phyloP scores from a whole-genome alignment of 179 eudicot genomes.

The Heliamphora pulchella region DNA sequence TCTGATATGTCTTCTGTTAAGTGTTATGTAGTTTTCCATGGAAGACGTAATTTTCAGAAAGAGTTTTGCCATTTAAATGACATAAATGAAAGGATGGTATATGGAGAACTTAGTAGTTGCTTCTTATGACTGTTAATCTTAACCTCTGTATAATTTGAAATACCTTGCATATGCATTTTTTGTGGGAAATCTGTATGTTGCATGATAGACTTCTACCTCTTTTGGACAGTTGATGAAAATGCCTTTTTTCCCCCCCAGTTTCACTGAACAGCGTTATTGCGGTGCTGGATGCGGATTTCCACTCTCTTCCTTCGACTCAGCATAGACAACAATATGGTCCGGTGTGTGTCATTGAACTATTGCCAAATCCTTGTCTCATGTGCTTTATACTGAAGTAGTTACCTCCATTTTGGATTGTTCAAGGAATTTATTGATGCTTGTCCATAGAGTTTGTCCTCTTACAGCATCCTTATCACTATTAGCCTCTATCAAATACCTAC shows the following conservation, averaged over 20 bases:
- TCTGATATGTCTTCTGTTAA: not conserved
- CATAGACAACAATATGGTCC: slow-evolving; percentile 93
- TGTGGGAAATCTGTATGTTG: not conserved
- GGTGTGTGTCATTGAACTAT: slow-evolving; percentile 37
- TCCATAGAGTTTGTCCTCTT: slow-evolving; percentile 3
- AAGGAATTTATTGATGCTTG: not conserved
- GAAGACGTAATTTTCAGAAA: not conserved
- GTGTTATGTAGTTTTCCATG: not conserved
- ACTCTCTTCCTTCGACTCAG: slow-evolving; percentile 85
- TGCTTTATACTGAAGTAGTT: not conserved
- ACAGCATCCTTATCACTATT: not conserved
- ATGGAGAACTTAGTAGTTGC: slow-evolving; percentile 2
- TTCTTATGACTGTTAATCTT: not conserved
- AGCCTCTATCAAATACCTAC: not conserved
- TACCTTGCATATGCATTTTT: not conserved
- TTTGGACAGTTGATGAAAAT: slow-evolving; percentile 1
- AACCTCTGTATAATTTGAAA: not conserved
- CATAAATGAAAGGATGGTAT: not conserved
- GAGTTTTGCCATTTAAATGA: not conserved
- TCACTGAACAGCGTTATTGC: slow-evolving; percentile 96
- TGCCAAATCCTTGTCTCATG: not conserved
- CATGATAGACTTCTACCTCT: not conserved
- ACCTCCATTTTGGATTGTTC: not conserved
- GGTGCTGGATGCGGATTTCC: slow-evolving; percentile 93
- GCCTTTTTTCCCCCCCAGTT: slow-evolving; percentile 39